Evolutionary conservation across 495 filamentous ascomycete genomes (phyloP).

Genomic region (Podospora anserina): DNA sequence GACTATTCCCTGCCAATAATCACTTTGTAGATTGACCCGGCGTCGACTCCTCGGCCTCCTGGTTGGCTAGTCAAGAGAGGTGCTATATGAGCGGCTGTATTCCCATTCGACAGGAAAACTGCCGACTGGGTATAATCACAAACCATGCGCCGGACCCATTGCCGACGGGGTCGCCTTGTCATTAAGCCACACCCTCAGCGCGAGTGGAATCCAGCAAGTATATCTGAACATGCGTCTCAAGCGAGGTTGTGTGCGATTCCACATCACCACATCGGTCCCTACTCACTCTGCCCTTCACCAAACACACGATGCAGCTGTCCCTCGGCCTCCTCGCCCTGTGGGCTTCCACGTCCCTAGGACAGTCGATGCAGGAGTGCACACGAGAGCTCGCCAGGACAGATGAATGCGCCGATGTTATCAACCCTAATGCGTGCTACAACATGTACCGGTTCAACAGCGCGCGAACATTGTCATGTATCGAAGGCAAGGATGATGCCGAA

Average conservation of each 20-base stretch:
- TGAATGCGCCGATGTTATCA: slow-evolving; percentile 43
- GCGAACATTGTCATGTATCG: slow-evolving; percentile 41
- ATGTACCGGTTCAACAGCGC: slow-evolving; percentile 35
- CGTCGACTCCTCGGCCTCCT: not conserved
- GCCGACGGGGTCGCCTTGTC: not conserved
- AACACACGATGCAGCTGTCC: slow-evolving; percentile 33
- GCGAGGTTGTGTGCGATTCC: not conserved
- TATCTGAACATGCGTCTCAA: slow-evolving; percentile 2
- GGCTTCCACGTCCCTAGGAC: slow-evolving; percentile 26
- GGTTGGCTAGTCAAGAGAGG: not conserved
- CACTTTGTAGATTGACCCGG: not conserved
- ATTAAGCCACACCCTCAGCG: not conserved
- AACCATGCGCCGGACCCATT: not conserved
- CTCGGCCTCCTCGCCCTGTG: slow-evolving; percentile 26
- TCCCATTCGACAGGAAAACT: slow-evolving; percentile 14
- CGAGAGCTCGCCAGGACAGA: slow-evolving; percentile 34
- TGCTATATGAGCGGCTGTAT: not conserved
- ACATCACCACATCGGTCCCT: not conserved
- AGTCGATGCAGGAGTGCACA: slow-evolving; percentile 34
- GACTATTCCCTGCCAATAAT: not conserved
- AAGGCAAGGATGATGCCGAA: slow-evolving; percentile 35
- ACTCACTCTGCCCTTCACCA: not conserved
- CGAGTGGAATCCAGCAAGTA: not conserved
- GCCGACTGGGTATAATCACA: slow-evolving; percentile 10
- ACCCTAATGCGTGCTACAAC: slow-evolving; percentile 47